A percentile compares a stretch with the other conserved stretches of the same genome.
Evolutionary conservation across 176 grass and related monocot species (phyloP).

Genomic region (Hordeum marinum): DNA sequence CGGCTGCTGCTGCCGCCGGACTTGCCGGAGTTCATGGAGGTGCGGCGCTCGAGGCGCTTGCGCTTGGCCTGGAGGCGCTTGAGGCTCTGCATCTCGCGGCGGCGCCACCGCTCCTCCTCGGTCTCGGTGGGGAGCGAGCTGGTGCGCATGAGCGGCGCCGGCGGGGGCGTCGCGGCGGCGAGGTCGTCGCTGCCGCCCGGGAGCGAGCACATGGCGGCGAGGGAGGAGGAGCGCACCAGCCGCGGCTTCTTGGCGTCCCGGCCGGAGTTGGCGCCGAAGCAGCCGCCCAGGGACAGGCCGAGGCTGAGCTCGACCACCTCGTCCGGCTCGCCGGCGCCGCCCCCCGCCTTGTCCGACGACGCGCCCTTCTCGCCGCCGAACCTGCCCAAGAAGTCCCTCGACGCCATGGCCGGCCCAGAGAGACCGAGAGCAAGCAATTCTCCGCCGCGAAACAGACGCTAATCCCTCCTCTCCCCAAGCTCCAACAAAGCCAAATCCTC

Average conservation of each 20-base stretch:
- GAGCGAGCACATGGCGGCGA: slow-evolving; percentile 54
- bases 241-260: slow-evolving; percentile 45
- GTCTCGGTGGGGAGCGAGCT: slow-evolving; percentile 67
- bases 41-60: slow-evolving; percentile 76
- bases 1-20: background rate
- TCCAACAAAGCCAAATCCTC: slow-evolving; percentile 12
- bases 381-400: slow-evolving; percentile 60
- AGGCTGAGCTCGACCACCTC: slow-evolving; percentile 77
- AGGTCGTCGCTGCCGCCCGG: slow-evolving; percentile 26
- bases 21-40: slow-evolving; percentile 56
- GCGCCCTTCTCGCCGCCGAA: slow-evolving; percentile 39
- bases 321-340: slow-evolving; percentile 19
- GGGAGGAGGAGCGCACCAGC: slow-evolving; percentile 61
- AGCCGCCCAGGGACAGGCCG: slow-evolving; percentile 72
- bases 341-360: background rate
- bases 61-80: slow-evolving; percentile 80
- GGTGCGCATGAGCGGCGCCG: slow-evolving; percentile 48
- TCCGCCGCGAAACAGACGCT: background rate
- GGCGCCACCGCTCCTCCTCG: slow-evolving; percentile 58
- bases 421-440: background rate
- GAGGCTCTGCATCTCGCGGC: slow-evolving; percentile 64
- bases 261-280: slow-evolving; percentile 62
- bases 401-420: slow-evolving; percentile 6
- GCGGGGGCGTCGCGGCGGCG: slow-evolving; percentile 8
- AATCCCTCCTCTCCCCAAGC: background rate